Evolutionary conservation across 129 eudicot genomes (phyloP), one percentile per base, ranked within the genome.

Genomic region (Pseudognaphalium luteoalbum): DNA sequence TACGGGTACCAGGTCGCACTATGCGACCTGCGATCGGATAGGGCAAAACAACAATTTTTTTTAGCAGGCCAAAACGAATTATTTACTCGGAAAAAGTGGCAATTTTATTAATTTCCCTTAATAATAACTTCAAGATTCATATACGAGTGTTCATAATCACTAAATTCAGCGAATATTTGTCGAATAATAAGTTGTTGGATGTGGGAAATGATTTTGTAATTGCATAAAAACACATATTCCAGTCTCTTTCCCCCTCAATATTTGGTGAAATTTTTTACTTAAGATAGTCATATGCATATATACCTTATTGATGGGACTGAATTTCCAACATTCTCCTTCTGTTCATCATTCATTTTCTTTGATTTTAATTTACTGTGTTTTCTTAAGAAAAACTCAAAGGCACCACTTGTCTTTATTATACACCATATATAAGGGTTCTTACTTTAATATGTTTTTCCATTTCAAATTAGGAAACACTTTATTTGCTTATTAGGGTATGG

Each of bases 301-400:
- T 67, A 66, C 75, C 83, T 73, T 73, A 44, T 41, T 80, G 83
- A 73, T 74, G 75, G 71, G 79, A 80, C 75, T 80, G 80, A 80
- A 66, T 73, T 74, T 57, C 83, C 83, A 80, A 80, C 80, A 80
- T 80, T 80, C 83, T 80, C 62, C 79, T 80, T 80, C 75, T 80
- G 75, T 80, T 80, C 79, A 80, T 66, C 83, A 80, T 66, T 65
- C 78, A 56, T 66, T 72, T 72, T 74, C 83, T 74, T 74, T 41
- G 74, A 32, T 66, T 30, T 66, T 47, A 47, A 14, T 47, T 47
- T 73, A 73, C 78, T 56, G 62, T 66, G 79, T 32, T 80, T 73
- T 54, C 83, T 73, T 80, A 66, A 73, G 21, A 80, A 19, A 33
- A 80, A 80, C 83, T 80, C 79, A 80, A 73, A 80, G 79, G 75